Percentiles rank a stretch among this genome's conserved stretches.
Evolutionary conservation across 768 basidiomycete genomes (phyloP).

Genomic region (Trichaptum fuscoviolaceum): DNA sequence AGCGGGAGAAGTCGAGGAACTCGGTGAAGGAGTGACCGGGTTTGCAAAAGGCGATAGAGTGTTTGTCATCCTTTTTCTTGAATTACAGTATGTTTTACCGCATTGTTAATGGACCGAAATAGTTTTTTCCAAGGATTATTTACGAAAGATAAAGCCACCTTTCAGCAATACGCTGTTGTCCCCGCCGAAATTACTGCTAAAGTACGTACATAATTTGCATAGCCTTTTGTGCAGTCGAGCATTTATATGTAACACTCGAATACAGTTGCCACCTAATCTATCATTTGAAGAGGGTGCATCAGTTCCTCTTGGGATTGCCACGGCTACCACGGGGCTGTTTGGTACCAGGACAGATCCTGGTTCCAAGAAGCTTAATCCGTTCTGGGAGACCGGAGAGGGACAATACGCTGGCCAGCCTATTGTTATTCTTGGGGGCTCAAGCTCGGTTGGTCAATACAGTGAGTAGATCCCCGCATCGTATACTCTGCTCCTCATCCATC

Average conservation of each 20-base stretch:
- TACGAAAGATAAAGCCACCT: slow-evolving; percentile 32
- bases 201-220: no score
- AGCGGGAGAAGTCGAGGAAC: slow-evolving; percentile 45
- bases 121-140: slow-evolving; percentile 29
- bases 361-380: slow-evolving; percentile 34
- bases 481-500: not conserved
- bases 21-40: slow-evolving; percentile 46
- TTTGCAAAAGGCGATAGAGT: slow-evolving; percentile 50
- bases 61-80: slow-evolving; percentile 26
- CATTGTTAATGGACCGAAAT: not conserved
- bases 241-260: not conserved
- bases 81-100: not conserved
- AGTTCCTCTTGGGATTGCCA: slow-evolving; percentile 43
- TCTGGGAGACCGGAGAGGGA: slow-evolving; percentile 29
- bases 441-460: slow-evolving; percentile 49
- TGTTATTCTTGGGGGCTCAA: slow-evolving; percentile 43
- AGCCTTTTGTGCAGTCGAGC: not conserved
- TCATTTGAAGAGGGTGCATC: slow-evolving; percentile 46
- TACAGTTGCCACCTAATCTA: slow-evolving; percentile 36
- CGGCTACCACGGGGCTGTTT: slow-evolving; percentile 48
- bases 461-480: slow-evolving; percentile 15
- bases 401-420: slow-evolving; percentile 41
- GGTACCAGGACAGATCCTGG: slow-evolving; percentile 31
- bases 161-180: slow-evolving; percentile 41
- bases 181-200: slow-evolving; percentile 36